Percentiles rank a stretch among this genome's conserved stretches.
Evolutionary conservation across 192 early-diverging fungal species (phyloP).

Genomic region (Radiomyces spectabilis): DNA sequence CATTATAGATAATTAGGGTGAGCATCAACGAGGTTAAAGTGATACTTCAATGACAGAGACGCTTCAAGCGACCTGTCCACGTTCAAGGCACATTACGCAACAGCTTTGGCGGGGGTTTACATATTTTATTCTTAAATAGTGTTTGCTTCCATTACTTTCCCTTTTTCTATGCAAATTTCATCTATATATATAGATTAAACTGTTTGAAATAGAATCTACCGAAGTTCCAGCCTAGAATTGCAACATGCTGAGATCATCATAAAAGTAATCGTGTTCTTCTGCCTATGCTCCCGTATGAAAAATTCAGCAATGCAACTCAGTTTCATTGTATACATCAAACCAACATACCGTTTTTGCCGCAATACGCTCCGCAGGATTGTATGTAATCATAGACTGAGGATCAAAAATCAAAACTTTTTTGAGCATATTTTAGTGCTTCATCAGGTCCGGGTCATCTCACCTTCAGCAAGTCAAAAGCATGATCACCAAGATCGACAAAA

Average conservation of each 20-base stretch:
- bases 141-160: no score
- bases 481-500: not conserved
- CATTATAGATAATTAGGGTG: no score
- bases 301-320: not conserved
- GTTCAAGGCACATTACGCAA: no score
- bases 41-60: no score
- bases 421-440: not conserved
- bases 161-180: no score
- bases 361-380: constrained; percentile 23
- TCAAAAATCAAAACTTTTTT: not conserved
- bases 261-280: constrained; percentile 18
- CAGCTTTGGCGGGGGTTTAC: no score
- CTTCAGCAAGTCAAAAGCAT: constrained; percentile 13
- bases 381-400: constrained; percentile 18
- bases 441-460: not conserved
- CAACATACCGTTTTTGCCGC: constrained; percentile 21
- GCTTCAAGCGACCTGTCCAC: no score
- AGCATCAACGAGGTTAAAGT: no score
- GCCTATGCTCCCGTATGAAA: constrained; percentile 1
- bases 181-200: no score
- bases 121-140: no score
- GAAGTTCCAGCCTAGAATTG: no score
- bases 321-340: not conserved
- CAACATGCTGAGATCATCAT: constrained; percentile 12
- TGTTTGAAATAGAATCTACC: no score